Percentiles rank a stretch among this genome's conserved stretches.
These are phyloP conservation scores for Luffa aegyptiaca DNA, from an alignment of 306 rosid genomes.

Conservation along the genomic window DNA sequence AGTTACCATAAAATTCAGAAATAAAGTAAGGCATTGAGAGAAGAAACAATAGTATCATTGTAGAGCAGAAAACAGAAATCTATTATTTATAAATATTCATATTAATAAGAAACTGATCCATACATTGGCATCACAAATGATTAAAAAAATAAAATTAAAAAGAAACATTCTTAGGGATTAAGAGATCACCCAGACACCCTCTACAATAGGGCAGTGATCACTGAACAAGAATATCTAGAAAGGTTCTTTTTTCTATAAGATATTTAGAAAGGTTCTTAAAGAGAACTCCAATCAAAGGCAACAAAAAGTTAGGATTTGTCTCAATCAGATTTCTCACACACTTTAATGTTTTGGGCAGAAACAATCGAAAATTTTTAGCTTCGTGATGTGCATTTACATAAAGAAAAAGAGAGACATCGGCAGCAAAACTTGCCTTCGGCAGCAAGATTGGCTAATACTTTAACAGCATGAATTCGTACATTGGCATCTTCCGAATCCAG, in stretches of 20 bases:
- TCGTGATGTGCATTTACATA: neutral
- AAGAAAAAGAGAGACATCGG: neutral
- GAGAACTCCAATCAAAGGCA: neutral
- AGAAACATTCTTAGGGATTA: neutral
- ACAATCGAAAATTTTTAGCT: neutral
- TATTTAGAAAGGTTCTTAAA: neutral
- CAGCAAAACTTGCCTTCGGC: slow-evolving; percentile 64
- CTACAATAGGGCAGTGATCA: neutral
- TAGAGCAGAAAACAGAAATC: neutral
- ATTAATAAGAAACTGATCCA: neutral
- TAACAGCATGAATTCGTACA: slow-evolving; percentile 92
- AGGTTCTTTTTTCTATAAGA: neutral
- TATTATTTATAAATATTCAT: neutral
- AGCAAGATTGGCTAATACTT: slow-evolving; percentile 95
- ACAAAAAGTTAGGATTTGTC: neutral
- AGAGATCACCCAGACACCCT: neutral
- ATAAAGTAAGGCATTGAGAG: neutral
- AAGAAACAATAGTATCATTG: neutral
- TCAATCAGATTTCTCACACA: neutral
- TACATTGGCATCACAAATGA: neutral
- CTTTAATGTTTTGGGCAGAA: neutral
- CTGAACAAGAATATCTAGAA: neutral
- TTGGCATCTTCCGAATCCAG: slow-evolving; percentile 95
- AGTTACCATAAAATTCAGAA: slow-evolving; percentile 3
- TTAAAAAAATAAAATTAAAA: neutral